Conservation (phyloP, 2,329 filamentous ascomycete species). For the Nakataea oryzae region DNA sequence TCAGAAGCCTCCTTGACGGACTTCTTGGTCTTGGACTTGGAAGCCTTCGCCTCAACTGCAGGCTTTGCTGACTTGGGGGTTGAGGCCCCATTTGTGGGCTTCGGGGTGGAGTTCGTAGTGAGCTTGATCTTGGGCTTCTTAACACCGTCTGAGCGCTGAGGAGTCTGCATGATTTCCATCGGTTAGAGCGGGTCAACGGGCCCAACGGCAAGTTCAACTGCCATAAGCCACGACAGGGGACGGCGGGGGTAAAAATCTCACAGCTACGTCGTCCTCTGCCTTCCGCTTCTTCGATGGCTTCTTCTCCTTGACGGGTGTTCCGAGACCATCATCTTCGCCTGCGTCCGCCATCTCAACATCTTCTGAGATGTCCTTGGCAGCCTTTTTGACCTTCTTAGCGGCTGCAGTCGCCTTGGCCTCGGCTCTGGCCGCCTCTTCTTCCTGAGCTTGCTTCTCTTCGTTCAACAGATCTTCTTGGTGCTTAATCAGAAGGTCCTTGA, state of each 20-base stretch:
- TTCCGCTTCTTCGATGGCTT: slow-evolving; percentile 68
- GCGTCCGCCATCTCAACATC: slow-evolving; percentile 53
- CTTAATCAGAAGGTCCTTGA: slow-evolving; percentile 68
- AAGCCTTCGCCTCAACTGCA: slow-evolving; percentile 37
- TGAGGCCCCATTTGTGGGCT: slow-evolving; percentile 52
- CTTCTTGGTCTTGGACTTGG: slow-evolving; percentile 39
- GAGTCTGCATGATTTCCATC: slow-evolving; percentile 29
- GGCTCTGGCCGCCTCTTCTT: slow-evolving; percentile 26
- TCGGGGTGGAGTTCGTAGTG: slow-evolving; percentile 56
- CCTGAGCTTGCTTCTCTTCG: slow-evolving; percentile 38
- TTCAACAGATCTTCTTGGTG: slow-evolving; percentile 56
- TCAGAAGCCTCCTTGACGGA: slow-evolving; percentile 37
- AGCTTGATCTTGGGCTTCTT: slow-evolving; percentile 62
- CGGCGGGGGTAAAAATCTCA: slow-evolving; percentile 21
- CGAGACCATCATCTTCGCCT: slow-evolving; percentile 39
- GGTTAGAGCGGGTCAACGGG: background rate
- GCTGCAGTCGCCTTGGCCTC: slow-evolving; percentile 32
- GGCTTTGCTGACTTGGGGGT: slow-evolving; percentile 42
- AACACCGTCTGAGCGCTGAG: slow-evolving; percentile 48
- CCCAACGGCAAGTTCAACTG: no score
- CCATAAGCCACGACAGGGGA: no score
- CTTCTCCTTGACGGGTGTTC: slow-evolving; percentile 27
- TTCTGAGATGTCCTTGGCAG: slow-evolving; percentile 40
- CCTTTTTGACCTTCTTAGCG: slow-evolving; percentile 26
- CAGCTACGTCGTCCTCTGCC: slow-evolving; percentile 67